Conservation (phyloP, 176 grass and related monocot genomes). For the Urochloa ruziziensis region DNA sequence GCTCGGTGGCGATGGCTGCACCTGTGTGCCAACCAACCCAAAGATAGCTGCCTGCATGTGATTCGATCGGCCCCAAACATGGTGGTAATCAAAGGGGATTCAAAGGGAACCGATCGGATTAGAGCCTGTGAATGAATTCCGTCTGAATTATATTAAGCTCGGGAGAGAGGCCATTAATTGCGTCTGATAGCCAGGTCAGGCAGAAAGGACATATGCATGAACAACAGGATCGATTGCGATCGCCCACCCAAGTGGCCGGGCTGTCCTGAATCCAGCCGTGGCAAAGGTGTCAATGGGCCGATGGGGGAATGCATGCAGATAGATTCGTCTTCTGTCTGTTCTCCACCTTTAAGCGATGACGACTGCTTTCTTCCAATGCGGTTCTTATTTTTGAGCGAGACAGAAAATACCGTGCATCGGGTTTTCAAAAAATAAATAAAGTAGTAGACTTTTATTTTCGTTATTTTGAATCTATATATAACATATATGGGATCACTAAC, state of each 20-base stretch:
- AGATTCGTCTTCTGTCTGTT: neutral
- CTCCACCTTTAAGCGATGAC: neutral
- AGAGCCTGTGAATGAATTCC: neutral
- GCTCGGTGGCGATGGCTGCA: neutral
- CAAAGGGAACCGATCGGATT: too few species aligned
- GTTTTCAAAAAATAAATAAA: neutral
- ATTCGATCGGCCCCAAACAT: too few species aligned
- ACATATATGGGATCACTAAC: too few species aligned
- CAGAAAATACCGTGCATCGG: too few species aligned
- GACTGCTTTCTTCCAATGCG: neutral
- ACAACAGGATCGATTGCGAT: conserved; percentile 3
- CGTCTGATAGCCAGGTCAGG: neutral
- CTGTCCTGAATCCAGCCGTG: neutral
- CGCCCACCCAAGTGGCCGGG: conserved; percentile 4
- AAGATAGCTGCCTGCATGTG: too few species aligned
- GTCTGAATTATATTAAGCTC: conserved; percentile 1
- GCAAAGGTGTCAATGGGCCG: neutral
- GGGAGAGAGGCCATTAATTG: neutral
- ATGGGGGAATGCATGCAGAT: neutral
- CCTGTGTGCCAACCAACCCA: too few species aligned
- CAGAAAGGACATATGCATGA: neutral
- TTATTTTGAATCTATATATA: too few species aligned
- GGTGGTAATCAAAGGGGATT: too few species aligned
- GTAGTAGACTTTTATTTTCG: neutral
- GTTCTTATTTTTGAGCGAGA: too few species aligned